These are phyloP conservation scores for Penicillium concentricum DNA, from an alignment of 2,329 filamentous ascomycete genomes.

Conservation along the genomic window DNA sequence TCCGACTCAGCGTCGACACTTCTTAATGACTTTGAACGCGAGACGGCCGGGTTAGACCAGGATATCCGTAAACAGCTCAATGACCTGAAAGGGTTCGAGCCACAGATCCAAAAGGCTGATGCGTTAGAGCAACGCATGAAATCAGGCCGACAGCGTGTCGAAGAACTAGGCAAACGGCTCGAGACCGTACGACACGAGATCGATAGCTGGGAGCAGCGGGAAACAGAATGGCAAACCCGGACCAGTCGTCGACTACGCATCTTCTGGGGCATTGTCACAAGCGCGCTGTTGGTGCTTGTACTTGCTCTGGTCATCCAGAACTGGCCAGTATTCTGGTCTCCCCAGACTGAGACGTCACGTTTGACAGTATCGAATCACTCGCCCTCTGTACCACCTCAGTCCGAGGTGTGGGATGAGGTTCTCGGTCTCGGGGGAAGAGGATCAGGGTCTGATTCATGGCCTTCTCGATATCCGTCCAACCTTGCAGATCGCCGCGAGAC, in stretches of 20 bases:
- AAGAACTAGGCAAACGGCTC: slow-evolving; percentile 39
- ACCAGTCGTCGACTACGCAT: slow-evolving; percentile 41
- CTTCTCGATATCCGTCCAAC: slow-evolving; percentile 21
- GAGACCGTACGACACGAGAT: slow-evolving; percentile 41
- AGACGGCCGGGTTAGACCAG: slow-evolving; percentile 35
- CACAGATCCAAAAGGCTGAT: slow-evolving; percentile 38
- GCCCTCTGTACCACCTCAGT: not conserved
- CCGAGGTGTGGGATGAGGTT: slow-evolving; percentile 7
- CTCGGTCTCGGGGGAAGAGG: not conserved
- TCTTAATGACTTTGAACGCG: slow-evolving; percentile 39
- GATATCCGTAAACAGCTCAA: slow-evolving; percentile 40
- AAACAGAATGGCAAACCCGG: slow-evolving; percentile 43
- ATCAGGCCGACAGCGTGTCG: slow-evolving; percentile 34
- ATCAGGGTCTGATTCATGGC: not conserved
- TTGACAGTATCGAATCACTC: slow-evolving; percentile 16
- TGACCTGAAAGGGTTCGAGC: slow-evolving; percentile 39
- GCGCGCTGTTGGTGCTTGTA: slow-evolving; percentile 29
- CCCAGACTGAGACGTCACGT: slow-evolving; percentile 1
- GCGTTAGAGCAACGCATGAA: slow-evolving; percentile 42
- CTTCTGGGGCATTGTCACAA: slow-evolving; percentile 34
- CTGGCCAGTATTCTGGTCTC: slow-evolving; percentile 15
- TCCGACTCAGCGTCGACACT: slow-evolving; percentile 37
- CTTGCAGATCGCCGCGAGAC: slow-evolving; percentile 21
- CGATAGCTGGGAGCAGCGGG: slow-evolving; percentile 43
- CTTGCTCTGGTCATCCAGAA: slow-evolving; percentile 31